These are phyloP conservation scores for Auricularia sp. DNA, from an alignment of 768 basidiomycete species.

Conservation along the genomic window DNA sequence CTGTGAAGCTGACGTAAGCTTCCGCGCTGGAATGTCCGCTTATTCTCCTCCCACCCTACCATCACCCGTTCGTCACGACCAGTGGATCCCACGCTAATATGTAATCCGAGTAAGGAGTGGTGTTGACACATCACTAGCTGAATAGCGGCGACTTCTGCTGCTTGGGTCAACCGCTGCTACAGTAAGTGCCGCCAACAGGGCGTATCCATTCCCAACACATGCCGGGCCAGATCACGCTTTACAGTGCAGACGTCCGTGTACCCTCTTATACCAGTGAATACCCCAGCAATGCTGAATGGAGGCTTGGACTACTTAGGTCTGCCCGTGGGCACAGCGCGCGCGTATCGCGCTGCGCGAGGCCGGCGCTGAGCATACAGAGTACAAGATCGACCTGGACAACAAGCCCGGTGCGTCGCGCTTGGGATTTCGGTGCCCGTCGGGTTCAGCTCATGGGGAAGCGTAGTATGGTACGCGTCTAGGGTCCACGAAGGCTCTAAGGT, in stretches of 20 bases:
- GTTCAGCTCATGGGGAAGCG: no score
- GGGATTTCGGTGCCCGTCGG: neutral
- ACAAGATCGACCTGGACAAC: slow-evolving; percentile 49
- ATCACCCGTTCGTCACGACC: no score
- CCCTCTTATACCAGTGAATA: neutral
- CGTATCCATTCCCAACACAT: neutral
- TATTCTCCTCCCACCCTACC: no score
- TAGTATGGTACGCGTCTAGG: slow-evolving; percentile 51
- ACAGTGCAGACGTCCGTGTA: slow-evolving; percentile 34
- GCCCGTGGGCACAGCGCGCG: slow-evolving; percentile 52
- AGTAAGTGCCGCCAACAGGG: no score
- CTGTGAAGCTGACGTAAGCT: no score
- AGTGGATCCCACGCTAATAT: no score
- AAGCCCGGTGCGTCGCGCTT: slow-evolving; percentile 32
- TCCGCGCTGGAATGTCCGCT: no score
- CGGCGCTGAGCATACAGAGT: slow-evolving; percentile 36
- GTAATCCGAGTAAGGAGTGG: no score
- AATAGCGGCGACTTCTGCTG: no score
- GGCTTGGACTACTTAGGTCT: slow-evolving; percentile 28
- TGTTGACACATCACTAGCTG: no score
- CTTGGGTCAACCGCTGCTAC: no score
- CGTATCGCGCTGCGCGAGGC: slow-evolving; percentile 51
- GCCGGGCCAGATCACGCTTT: slow-evolving; percentile 29
- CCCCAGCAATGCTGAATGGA: neutral
- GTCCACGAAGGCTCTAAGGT: slow-evolving; percentile 64